Evolutionary conservation across 176 grass and related monocot genomes (phyloP).

Genomic region (Musa troglodytarum): DNA sequence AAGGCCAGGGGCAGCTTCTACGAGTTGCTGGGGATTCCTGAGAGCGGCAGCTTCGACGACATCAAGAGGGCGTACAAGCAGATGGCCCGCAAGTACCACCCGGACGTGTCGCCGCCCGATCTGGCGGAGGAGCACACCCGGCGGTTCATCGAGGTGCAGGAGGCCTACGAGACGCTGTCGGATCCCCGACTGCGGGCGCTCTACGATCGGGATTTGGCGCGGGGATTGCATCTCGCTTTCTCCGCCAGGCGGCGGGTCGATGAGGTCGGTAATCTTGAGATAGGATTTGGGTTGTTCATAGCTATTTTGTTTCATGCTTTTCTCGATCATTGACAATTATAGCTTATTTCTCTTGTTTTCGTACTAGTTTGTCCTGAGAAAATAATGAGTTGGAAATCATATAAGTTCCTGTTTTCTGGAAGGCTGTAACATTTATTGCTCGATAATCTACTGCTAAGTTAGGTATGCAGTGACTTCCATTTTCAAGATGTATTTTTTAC

Average conservation of each 20-base stretch:
- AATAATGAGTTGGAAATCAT: background rate
- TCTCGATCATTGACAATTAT: background rate
- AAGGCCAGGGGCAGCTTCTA: conserved; percentile 43
- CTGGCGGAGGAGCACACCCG: conserved; percentile 50
- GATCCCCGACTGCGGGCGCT: conserved; percentile 49
- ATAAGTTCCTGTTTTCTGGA: background rate
- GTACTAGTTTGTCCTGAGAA: background rate
- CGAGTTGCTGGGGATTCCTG: conserved; percentile 53
- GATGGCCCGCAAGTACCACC: conserved; percentile 77
- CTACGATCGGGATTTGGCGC: conserved; percentile 52
- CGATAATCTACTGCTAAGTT: background rate
- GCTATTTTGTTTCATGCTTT: background rate
- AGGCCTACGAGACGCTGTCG: conserved; percentile 89
- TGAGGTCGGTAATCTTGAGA: background rate
- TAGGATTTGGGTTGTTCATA: background rate
- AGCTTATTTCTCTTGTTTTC: background rate
- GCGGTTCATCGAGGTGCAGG: conserved; percentile 77
- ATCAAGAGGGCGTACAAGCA: conserved; percentile 63
- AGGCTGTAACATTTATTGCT: too few species aligned
- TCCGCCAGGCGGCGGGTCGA: conserved; percentile 19
- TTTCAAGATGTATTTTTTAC: background rate
- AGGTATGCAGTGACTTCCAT: background rate
- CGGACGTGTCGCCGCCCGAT: conserved; percentile 66
- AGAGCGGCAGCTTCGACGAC: conserved; percentile 48
- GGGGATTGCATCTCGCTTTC: conserved; percentile 41